Evolutionary conservation across 768 basidiomycete genomes (phyloP), one percentile per base, ranked within the genome.

Genomic region (Pleurotus tuoliensis): DNA sequence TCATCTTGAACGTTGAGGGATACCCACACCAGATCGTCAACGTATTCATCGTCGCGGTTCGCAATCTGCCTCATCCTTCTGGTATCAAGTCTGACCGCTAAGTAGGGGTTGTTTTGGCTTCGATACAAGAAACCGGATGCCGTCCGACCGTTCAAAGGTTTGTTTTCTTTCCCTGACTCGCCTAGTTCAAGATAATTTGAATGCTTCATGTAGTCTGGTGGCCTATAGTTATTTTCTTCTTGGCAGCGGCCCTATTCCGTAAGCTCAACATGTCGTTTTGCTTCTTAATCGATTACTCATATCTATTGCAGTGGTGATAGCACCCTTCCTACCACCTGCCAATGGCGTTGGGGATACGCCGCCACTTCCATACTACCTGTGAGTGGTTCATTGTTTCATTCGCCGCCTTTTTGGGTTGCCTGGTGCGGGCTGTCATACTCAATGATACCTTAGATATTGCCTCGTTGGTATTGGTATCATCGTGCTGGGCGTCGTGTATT

Each of bases 361-460:
- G 9, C 81, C 84, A 9, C 62, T 85, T 37, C 82, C 83, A 2
- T 84, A 84, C 57, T 84, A 83, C 63, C 61, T 83, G 76, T 78
- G 57, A 9, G 62, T 38, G 24, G 12, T 24, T 61, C 58, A 16
- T 9, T 3, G 8, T 4, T 27, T 40, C 11, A 3, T 13, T 20
- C 25, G 15, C 3, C 11, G 4, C 25, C n/a, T 11, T 20, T 1
- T 34, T 34, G 46, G 49, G n/a, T n/a, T n/a, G n/a, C n/a, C n/a
- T n/a, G n/a, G n/a, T n/a, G n/a, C n/a, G n/a, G 4, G 5, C 15
- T 51, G 1, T 11, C 4, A 11, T n/a, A n/a, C 34, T 5, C 18
- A 11, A 5, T 20, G 7, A 22, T n/a, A 1, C 30, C 18, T 2
- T 24, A 81, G 80, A 58, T 83, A 83, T 62, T 80, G 79, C 59